These are phyloP conservation scores for Hanseniaspora uvarum DNA, from an alignment of 1,139 yeast genomes.

Conservation along the genomic window DNA sequence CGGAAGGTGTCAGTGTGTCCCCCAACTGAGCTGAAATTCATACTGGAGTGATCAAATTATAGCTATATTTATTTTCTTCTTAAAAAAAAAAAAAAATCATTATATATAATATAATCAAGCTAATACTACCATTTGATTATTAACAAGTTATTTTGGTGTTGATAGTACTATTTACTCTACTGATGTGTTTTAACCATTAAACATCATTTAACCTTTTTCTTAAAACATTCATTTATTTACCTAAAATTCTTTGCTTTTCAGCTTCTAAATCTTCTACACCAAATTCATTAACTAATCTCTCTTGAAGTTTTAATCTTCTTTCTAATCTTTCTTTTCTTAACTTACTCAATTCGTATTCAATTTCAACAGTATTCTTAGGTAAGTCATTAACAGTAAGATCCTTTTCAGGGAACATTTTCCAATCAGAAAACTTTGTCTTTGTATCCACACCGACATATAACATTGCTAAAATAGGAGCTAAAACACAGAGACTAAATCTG, in stretches of 20 bases:
- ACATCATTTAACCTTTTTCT: neutral
- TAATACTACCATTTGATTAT: neutral
- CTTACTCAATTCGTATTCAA: slow-evolving; percentile 81
- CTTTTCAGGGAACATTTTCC: slow-evolving; percentile 98
- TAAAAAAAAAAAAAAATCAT: too few species aligned
- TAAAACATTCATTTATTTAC: slow-evolving; percentile 20
- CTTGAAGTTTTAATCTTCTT: slow-evolving; percentile 64
- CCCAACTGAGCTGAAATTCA: too few species aligned
- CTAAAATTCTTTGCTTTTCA: slow-evolving; percentile 31
- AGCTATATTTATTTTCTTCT: too few species aligned
- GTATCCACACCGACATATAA: slow-evolving; percentile 85
- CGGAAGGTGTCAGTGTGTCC: too few species aligned
- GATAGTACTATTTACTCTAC: neutral
- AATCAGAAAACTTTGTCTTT: slow-evolving; percentile 75
- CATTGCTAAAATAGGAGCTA: slow-evolving; percentile 83
- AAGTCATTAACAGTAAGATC: slow-evolving; percentile 68
- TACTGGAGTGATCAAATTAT: too few species aligned
- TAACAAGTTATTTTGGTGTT: neutral
- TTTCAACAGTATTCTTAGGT: slow-evolving; percentile 87
- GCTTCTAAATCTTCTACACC: slow-evolving; percentile 44
- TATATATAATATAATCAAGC: neutral
- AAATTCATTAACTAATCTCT: slow-evolving; percentile 53
- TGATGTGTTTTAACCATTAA: neutral
- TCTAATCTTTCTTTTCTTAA: slow-evolving; percentile 66
- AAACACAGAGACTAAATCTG: slow-evolving; percentile 71